A percentile compares a stretch with the other conserved stretches of the same genome.
Evolutionary conservation across 257 asterid genomes (phyloP).

Genomic region (Solanum virginianum): DNA sequence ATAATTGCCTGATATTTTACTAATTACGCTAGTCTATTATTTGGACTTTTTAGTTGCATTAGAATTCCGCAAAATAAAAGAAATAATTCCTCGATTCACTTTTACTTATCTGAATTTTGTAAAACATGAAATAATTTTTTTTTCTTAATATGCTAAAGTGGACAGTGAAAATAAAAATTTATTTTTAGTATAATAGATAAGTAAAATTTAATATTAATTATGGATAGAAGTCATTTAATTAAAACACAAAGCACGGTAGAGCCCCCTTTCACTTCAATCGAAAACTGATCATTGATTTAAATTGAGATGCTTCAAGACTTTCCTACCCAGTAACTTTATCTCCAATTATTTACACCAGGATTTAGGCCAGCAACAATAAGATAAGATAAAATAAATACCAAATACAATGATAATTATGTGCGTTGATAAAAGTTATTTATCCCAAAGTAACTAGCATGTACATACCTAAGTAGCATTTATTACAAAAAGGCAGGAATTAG

Average conservation of each 20-base stretch:
- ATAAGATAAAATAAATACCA: background rate
- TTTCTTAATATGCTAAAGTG: too few relatives aligned
- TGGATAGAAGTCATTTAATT: too few relatives aligned
- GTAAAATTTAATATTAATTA: too few relatives aligned
- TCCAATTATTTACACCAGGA: background rate
- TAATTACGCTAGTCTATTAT: background rate
- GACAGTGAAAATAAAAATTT: too few relatives aligned
- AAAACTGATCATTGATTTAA: background rate
- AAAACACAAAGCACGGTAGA: background rate
- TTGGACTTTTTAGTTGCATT: background rate
- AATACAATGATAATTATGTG: background rate
- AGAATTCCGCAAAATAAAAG: background rate
- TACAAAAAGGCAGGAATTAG: background rate
- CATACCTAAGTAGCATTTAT: background rate
- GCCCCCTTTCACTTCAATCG: background rate
- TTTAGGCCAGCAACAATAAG: background rate
- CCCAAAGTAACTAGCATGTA: background rate
- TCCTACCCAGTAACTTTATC: background rate
- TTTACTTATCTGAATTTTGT: too few relatives aligned
- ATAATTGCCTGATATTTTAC: background rate
- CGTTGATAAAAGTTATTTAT: too few relatives aligned
- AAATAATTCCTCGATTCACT: background rate
- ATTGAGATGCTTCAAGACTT: background rate
- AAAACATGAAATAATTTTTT: too few relatives aligned
- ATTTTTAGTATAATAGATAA: too few relatives aligned